Evolutionary conservation across 2,329 filamentous ascomycete species (phyloP), one percentile per base, ranked within the genome.

Genomic region (Fusarium staphyleae): DNA sequence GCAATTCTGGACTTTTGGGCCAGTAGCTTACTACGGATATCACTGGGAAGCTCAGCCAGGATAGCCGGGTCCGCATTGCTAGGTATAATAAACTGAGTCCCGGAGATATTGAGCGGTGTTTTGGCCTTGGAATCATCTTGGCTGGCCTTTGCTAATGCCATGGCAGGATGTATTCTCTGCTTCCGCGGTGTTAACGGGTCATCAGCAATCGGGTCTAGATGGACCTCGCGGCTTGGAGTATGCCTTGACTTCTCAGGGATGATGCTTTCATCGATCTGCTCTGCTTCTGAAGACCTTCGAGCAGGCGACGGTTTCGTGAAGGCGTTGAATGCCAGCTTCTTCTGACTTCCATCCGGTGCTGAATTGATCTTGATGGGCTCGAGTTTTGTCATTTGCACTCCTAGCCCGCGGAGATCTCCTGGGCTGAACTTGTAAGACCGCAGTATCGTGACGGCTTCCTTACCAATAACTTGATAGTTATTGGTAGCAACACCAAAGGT

Each of bases 31-130:
- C 85, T 86, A 54, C 91, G 84, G 58, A 98, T 96, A 69, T 96
- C 91, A 26, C 79, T 80, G 0, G 93, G 93, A 3, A 99, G 79
- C 66, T 96, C 92, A 2, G 89, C 89, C 3, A 98, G 74, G 0
- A 96, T 88, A n/a, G 81, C 78, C 0, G 88, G 87, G 69, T 99
- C 95, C 2, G 90, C 83, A 62, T 96, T 90, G 1, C 84, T 84
- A 0, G 95, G 95, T 63, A 99, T 80, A 39, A 98, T 85, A 67
- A 99, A 99, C 67, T 99, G 95, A 0, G 93, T 96, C 2, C 93
- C 91, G 3, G 86, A 79, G 3, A 91, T 83, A 66, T 97, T 96
- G 16, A 96, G 76, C 1, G 87, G 87, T 6, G 82, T 84, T 57
- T 82, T 88, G 16, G 88, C 77, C 73, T 84, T 77, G 60, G 76